Conservation (phyloP, 1,284 basidiomycete genomes). For the Irpex sp. region DNA sequence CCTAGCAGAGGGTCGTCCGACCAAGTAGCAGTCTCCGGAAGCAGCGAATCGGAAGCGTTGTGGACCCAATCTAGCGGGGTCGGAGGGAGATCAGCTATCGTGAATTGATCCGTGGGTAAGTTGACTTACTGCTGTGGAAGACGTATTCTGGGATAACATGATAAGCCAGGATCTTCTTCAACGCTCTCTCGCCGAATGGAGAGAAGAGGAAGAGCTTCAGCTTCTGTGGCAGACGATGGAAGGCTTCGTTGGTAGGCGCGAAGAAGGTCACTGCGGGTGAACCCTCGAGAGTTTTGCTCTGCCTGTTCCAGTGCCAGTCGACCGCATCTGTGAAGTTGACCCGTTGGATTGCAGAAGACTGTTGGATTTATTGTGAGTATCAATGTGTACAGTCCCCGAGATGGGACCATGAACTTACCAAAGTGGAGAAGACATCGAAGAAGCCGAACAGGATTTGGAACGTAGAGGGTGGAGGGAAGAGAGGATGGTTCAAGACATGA, state of each 20-base stretch:
- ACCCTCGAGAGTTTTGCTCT: constrained; percentile 35
- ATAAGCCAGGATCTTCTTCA: constrained; percentile 62
- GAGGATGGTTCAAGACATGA: constrained; percentile 55
- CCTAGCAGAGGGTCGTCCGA: not conserved
- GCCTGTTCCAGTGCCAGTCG: constrained; percentile 40
- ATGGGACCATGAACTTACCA: constrained; percentile 31
- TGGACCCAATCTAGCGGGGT: constrained; percentile 18
- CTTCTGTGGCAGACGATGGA: constrained; percentile 48
- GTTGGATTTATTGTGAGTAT: constrained; percentile 1
- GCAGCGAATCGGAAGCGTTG: constrained; percentile 17
- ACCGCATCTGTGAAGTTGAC: constrained; percentile 41
- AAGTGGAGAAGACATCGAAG: constrained; percentile 48
- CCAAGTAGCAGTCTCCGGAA: not conserved
- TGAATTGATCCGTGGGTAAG: not conserved
- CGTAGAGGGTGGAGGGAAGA: constrained; percentile 57
- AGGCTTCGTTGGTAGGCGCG: constrained; percentile 62
- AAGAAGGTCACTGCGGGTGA: constrained; percentile 55
- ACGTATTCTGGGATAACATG: constrained; percentile 59
- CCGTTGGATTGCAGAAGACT: constrained; percentile 60
- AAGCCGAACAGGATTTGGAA: constrained; percentile 55
- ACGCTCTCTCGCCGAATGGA: constrained; percentile 49
- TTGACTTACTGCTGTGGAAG: constrained; percentile 46
- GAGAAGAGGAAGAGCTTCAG: constrained; percentile 65
- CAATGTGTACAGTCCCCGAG: constrained; percentile 1
- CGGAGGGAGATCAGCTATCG: not conserved